phyloP scores from a whole-genome alignment of 2,329 filamentous ascomycete genomes.

The Fusarium drepaniforme region DNA sequence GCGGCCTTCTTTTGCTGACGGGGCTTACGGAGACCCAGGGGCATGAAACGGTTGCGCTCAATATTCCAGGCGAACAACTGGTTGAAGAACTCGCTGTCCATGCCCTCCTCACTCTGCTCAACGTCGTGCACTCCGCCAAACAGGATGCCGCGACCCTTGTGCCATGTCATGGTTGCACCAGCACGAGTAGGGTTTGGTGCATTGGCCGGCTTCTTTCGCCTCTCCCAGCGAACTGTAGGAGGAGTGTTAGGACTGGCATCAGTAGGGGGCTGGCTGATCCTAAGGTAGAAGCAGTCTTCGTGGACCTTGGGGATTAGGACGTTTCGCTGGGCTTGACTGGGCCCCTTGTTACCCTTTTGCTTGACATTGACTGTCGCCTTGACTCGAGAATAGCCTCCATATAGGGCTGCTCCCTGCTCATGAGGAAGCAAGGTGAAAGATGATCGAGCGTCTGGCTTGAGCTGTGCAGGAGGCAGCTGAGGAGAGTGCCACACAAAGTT shows the following conservation, averaged over 20 bases:
- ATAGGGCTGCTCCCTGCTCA: slow-evolving; percentile 89
- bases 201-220: slow-evolving; percentile 92
- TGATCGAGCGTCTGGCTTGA: slow-evolving; percentile 90
- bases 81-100: slow-evolving; percentile 98
- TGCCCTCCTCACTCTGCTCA: slow-evolving; percentile 91
- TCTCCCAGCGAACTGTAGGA: slow-evolving; percentile 89
- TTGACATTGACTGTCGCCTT: slow-evolving; percentile 78
- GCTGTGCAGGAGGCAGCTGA: slow-evolving; percentile 78
- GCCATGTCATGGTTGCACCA: slow-evolving; percentile 92
- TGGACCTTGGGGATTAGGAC: slow-evolving; percentile 89
- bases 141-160: slow-evolving; percentile 91
- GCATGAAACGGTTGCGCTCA: slow-evolving; percentile 95
- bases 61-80: slow-evolving; percentile 93
- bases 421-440: slow-evolving; percentile 94
- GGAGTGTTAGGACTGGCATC: slow-evolving; percentile 75
- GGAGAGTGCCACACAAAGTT: slow-evolving; percentile 89
- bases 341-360: slow-evolving; percentile 64
- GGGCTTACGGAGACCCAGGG: slow-evolving; percentile 80
- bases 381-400: slow-evolving; percentile 92
- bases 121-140: slow-evolving; percentile 97
- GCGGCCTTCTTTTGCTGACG: slow-evolving; percentile 72
- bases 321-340: slow-evolving; percentile 73
- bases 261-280: slow-evolving; percentile 78
- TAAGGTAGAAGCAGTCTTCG: slow-evolving; percentile 94
- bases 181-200: slow-evolving; percentile 85